Percentiles rank a stretch among this genome's conserved stretches.
Conservation (phyloP, 495 filamentous ascomycete genomes). For the Diplogelasinospora grovesii region DNA sequence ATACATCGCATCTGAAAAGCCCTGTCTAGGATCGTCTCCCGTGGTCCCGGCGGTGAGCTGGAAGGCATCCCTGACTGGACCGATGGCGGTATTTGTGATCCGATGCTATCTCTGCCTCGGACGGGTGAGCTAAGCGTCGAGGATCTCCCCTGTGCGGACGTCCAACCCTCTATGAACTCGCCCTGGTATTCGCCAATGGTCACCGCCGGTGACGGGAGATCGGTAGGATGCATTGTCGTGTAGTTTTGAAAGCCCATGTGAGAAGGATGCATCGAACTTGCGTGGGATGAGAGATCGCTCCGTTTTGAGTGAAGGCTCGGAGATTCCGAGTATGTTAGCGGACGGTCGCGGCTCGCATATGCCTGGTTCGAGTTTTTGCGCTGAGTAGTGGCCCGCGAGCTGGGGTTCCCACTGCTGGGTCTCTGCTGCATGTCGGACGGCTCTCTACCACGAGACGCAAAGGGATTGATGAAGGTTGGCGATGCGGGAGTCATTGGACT, state of each 20-base stretch:
- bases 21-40: slow-evolving; percentile 54
- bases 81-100: slow-evolving; percentile 28
- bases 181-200: slow-evolving; percentile 46
- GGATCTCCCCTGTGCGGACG: slow-evolving; percentile 47
- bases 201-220: slow-evolving; percentile 46
- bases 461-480: slow-evolving; percentile 41
- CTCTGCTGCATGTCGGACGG: slow-evolving; percentile 22
- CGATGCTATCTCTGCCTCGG: slow-evolving; percentile 36
- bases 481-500: slow-evolving; percentile 38
- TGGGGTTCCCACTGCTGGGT: slow-evolving; percentile 25
- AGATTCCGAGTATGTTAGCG: slow-evolving; percentile 37
- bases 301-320: slow-evolving; percentile 47
- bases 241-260: slow-evolving; percentile 37
- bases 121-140: slow-evolving; percentile 44
- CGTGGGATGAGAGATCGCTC: slow-evolving; percentile 48
- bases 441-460: slow-evolving; percentile 30
- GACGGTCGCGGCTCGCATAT: slow-evolving; percentile 33
- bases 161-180: slow-evolving; percentile 53
- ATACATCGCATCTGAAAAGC: slow-evolving; percentile 52
- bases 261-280: slow-evolving; percentile 38
- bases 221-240: slow-evolving; percentile 35
- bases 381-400: slow-evolving; percentile 26
- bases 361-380: slow-evolving; percentile 29
- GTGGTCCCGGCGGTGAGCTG: slow-evolving; percentile 36
- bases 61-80: slow-evolving; percentile 28